Conservation (phyloP, 345 rosid genomes). For the Carallia pectinifolia region DNA sequence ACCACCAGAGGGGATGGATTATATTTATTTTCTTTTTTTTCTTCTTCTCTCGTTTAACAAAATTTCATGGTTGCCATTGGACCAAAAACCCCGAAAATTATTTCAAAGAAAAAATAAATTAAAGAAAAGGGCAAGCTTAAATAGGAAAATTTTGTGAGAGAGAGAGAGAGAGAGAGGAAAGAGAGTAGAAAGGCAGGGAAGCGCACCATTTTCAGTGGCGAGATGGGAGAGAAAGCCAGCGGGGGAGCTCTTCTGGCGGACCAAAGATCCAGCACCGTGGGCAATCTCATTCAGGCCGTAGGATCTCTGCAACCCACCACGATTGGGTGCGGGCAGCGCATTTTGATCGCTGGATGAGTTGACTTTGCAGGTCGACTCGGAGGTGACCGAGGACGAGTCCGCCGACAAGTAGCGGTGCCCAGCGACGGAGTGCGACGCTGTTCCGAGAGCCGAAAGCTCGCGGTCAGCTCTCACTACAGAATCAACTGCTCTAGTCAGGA, state of each 20-base stretch:
- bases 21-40: too few species aligned
- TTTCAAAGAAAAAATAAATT: too few species aligned
- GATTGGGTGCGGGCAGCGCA: constrained; percentile 6
- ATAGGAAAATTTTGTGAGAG: too few species aligned
- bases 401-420: constrained; percentile 47
- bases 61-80: too few species aligned
- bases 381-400: constrained; percentile 60
- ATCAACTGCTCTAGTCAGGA: constrained; percentile 64
- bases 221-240: constrained; percentile 72
- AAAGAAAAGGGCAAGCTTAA: too few species aligned
- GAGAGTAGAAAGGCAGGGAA: background rate
- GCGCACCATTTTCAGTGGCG: constrained; percentile 53
- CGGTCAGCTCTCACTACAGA: constrained; percentile 48
- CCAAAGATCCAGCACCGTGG: constrained; percentile 44
- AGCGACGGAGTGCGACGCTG: constrained; percentile 18
- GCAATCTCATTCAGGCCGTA: constrained; percentile 53
- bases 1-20: too few species aligned
- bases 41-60: too few species aligned
- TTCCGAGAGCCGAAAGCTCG: constrained; percentile 10
- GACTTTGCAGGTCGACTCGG: constrained; percentile 74
- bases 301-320: constrained; percentile 50
- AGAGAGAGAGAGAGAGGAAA: too few species aligned
- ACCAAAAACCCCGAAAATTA: too few species aligned
- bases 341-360: constrained; percentile 54
- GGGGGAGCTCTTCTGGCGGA: constrained; percentile 89